Conservation (phyloP, 345 rosid genomes). For the Anastatica hierochuntica region DNA sequence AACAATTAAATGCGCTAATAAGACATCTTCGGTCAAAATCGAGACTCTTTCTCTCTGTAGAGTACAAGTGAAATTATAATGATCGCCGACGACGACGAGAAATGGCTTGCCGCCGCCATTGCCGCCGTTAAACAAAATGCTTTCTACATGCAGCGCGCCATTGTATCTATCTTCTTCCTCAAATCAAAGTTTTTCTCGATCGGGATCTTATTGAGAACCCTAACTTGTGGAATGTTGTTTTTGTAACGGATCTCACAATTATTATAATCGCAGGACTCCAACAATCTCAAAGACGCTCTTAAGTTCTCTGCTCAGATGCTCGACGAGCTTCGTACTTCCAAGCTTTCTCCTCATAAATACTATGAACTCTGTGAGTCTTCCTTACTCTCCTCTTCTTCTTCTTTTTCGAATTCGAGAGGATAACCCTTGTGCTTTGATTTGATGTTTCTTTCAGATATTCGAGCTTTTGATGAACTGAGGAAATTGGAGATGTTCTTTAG, state of each 20-base stretch:
- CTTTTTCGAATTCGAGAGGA: background rate
- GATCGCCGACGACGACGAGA: slow-evolving; percentile 91
- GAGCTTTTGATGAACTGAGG: slow-evolving; percentile 88
- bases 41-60: background rate
- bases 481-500: slow-evolving; percentile 80
- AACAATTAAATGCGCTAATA: background rate
- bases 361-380: slow-evolving; percentile 71
- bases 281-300: slow-evolving; percentile 88
- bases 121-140: slow-evolving; percentile 95
- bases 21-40: slow-evolving; percentile 14
- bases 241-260: background rate
- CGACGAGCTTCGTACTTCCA: slow-evolving; percentile 93
- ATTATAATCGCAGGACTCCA: slow-evolving; percentile 54
- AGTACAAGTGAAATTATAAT: slow-evolving; percentile 24
- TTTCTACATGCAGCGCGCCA: slow-evolving; percentile 93
- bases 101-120: slow-evolving; percentile 85
- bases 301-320: slow-evolving; percentile 98
- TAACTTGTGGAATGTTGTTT: slow-evolving; percentile 13
- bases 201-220: no score
- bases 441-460: slow-evolving; percentile 46
- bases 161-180: slow-evolving; percentile 40
- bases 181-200: no score
- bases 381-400: slow-evolving; percentile 14
- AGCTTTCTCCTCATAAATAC: slow-evolving; percentile 93
- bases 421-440: slow-evolving; percentile 1